Evolutionary conservation across 2,329 filamentous ascomycete species (phyloP).

Genomic region (Talaromyces sp.): DNA sequence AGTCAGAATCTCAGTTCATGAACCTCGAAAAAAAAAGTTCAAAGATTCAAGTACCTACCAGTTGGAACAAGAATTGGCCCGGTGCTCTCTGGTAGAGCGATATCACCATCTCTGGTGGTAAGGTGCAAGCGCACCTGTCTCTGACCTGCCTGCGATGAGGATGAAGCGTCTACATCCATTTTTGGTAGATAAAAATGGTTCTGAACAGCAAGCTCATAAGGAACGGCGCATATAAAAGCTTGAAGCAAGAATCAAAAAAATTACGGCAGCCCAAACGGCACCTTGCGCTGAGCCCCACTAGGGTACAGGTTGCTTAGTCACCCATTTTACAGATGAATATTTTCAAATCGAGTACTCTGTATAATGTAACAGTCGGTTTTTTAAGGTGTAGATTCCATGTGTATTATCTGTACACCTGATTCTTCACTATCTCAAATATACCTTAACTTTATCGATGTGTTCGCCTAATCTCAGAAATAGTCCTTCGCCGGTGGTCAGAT

Average conservation of each 20-base stretch:
- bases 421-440: not conserved
- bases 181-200: constrained; percentile 1
- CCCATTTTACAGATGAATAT: not conserved
- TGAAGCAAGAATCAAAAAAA: constrained; percentile 16
- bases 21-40: not conserved
- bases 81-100: constrained; percentile 53
- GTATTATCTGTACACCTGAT: not conserved
- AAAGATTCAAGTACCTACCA: constrained; percentile 33
- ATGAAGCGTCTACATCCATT: constrained; percentile 21
- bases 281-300: constrained; percentile 10
- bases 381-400: not conserved
- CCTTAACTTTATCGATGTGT: constrained; percentile 10
- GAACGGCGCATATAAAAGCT: constrained; percentile 2
- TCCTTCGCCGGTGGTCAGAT: constrained; percentile 55
- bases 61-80: constrained; percentile 58
- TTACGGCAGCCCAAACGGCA: constrained; percentile 11
- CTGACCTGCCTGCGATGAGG: constrained; percentile 29
- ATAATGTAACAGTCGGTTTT: not conserved
- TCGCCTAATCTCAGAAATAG: constrained; percentile 56
- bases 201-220: not conserved
- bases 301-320: not conserved
- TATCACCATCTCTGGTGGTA: constrained; percentile 51
- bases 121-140: constrained; percentile 56
- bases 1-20: not conserved
- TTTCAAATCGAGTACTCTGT: no score